phyloP scores from a whole-genome alignment of 306 rosid species.

The Cicer yamashitae region DNA sequence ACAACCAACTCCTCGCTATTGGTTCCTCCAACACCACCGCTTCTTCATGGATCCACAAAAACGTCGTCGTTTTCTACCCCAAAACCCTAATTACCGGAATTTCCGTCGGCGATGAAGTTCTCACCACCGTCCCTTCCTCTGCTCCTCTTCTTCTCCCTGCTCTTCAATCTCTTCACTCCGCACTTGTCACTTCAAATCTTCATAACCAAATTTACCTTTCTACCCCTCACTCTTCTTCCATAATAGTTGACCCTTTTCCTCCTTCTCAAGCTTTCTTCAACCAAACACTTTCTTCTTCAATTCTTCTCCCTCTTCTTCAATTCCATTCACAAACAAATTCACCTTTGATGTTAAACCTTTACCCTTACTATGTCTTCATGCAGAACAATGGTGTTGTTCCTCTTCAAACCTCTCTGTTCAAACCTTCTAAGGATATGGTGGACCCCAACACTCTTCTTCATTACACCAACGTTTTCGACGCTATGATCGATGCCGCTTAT shows the following conservation, averaged over 20 bases:
- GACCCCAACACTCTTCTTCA: slow-evolving; percentile 95
- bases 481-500: slow-evolving; percentile 90
- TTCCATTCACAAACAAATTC: slow-evolving; percentile 73
- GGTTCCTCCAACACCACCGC: slow-evolving; percentile 94
- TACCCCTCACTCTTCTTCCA: slow-evolving; percentile 80
- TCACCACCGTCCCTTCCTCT: slow-evolving; percentile 72
- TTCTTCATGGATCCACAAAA: slow-evolving; percentile 79
- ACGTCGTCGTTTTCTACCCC: slow-evolving; percentile 80
- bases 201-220: slow-evolving; percentile 71
- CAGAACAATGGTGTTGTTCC: slow-evolving; percentile 96
- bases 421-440: slow-evolving; percentile 91
- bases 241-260: slow-evolving; percentile 89
- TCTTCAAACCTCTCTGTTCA: slow-evolving; percentile 78
- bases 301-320: slow-evolving; percentile 66
- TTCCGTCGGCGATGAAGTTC: slow-evolving; percentile 93
- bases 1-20: slow-evolving; percentile 85
- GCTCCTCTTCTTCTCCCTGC: slow-evolving; percentile 82
- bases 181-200: slow-evolving; percentile 81
- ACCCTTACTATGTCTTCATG: slow-evolving; percentile 93
- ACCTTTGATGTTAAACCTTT: slow-evolving; percentile 91
- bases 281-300: slow-evolving; percentile 53
- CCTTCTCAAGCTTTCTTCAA: slow-evolving; percentile 95
- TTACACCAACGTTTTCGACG: slow-evolving; percentile 83
- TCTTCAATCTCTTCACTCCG: slow-evolving; percentile 71
- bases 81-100: slow-evolving; percentile 71